phyloP scores from a whole-genome alignment of 495 filamentous ascomycete species.

The Letharia lupina region DNA sequence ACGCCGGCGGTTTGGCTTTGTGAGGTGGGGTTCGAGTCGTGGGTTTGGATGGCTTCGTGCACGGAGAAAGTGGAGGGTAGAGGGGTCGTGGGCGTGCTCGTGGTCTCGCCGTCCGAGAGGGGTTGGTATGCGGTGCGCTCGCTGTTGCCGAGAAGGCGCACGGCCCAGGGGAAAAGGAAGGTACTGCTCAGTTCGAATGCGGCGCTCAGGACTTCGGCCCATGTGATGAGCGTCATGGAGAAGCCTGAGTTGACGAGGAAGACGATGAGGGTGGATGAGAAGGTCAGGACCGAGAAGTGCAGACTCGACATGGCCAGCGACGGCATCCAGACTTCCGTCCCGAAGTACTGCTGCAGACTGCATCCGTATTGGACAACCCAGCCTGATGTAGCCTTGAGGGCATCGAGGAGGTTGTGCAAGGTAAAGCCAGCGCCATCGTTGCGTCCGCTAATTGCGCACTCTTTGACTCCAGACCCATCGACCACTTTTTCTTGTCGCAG shows the following conservation, averaged over 20 bases:
- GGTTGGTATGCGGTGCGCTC: not conserved
- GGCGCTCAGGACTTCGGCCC: constrained; percentile 5
- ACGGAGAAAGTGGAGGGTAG: not conserved
- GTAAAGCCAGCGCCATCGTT: not conserved
- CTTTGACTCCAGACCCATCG: not conserved
- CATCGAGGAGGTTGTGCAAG: not conserved
- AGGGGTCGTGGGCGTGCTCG: not conserved
- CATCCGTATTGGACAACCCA: constrained; percentile 3
- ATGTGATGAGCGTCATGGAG: constrained; percentile 9
- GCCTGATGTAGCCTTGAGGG: not conserved
- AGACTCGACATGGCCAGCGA: constrained; percentile 4
- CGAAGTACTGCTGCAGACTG: constrained; percentile 6
- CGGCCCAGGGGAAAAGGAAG: constrained; percentile 3
- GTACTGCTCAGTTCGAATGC: constrained; percentile 9
- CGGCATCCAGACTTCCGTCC: constrained; percentile 10
- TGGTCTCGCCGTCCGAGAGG: not conserved
- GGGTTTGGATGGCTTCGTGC: too few species aligned
- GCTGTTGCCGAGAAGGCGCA: not conserved
- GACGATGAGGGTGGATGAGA: constrained; percentile 8
- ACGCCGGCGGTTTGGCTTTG: not conserved
- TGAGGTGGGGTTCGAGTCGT: not conserved
- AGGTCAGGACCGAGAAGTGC: constrained; percentile 6
- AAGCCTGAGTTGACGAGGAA: constrained; percentile 13
- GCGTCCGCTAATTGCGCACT: not conserved
- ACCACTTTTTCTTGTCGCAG: not conserved